These are phyloP conservation scores for Leccinum subrobustum DNA, from an alignment of 1,284 basidiomycete species.

Conservation along the genomic window DNA sequence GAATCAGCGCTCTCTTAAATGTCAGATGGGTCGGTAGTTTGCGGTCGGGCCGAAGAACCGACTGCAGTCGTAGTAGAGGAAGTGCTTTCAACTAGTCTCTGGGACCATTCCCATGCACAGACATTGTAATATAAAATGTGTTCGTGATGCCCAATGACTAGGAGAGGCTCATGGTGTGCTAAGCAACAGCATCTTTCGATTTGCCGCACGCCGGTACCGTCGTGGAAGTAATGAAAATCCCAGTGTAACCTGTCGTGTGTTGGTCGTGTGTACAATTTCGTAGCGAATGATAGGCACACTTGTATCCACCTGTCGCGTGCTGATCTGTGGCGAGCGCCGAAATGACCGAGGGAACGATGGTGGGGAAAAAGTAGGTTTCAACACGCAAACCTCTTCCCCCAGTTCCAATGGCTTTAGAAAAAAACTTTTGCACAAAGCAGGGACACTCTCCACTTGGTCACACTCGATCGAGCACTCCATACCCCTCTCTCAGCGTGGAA, in stretches of 20 bases:
- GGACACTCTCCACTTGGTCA: background rate
- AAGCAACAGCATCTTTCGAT: background rate
- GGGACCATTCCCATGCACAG: background rate
- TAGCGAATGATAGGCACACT: background rate
- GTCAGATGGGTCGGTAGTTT: background rate
- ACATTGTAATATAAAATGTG: background rate
- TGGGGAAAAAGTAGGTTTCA: background rate
- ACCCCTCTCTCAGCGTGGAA: background rate
- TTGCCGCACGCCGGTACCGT: background rate
- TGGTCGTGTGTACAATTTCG: background rate
- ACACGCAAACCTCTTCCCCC: background rate
- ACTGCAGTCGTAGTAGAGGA: background rate
- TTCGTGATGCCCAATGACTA: background rate
- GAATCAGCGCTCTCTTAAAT: background rate
- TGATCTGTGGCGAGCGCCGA: slow-evolving; percentile 1
- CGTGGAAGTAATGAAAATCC: background rate
- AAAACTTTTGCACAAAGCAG: background rate
- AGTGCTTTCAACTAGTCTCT: background rate
- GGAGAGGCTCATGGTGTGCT: background rate
- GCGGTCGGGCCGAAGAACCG: background rate
- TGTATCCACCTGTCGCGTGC: background rate
- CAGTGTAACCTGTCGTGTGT: background rate
- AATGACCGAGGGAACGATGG: slow-evolving; percentile 1
- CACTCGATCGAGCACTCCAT: background rate
- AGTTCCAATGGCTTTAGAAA: background rate